Base-by-base conservation (phyloP, 1,284 basidiomycete species). In the Cryptococcus sp. region DNA sequence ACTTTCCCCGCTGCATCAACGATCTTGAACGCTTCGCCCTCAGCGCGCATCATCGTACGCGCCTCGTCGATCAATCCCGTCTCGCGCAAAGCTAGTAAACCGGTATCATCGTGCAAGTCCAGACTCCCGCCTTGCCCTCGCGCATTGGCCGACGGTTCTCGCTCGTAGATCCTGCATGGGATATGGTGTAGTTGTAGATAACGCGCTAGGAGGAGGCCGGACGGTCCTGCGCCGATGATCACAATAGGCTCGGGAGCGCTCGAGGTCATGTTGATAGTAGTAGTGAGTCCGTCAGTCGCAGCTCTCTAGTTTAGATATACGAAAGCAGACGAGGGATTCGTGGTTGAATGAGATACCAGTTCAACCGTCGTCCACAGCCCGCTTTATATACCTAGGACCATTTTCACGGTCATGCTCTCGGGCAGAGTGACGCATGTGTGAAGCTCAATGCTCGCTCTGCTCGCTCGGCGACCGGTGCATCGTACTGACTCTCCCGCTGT, bases 41-140 rank as follows among this genome's bases (percentile, higher is more conserved):
- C 56, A 17, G 19, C 5, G 15, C 59, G 50, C 56, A 63, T 58
- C 38, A 54, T 22, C 25, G 11, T 41, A 17, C 45, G 39, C n/a
- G 61, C 62, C 13, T 73, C 69, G 4, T 74, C 58, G 39, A 81
- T 51, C 47, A 71, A 64, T 22, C 72, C 44, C 15, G 57, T 76
- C 67, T 44, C 75, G 68, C 35, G 74, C 66, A 54, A 46, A 42
- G 46, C 78, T 57, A n/a, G 64, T 58, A 62, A 53, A 11, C 81
- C 81, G 5, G 75, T 76, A 27, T 73, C 70, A 3, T 61, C 54
- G 60, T 82, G 80, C 27, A 82, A 58, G 65, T 82, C 81, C 31
- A 82, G 74, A 11, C 75, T 69, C 11, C 81, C 81, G 19, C 80
- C 80, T 55, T 80, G 79, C 10, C 61, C 59, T 22, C 80, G 76